Evolutionary conservation across 148 eudicot species (phyloP).

Genomic region (Pharnaceum exiguum): DNA sequence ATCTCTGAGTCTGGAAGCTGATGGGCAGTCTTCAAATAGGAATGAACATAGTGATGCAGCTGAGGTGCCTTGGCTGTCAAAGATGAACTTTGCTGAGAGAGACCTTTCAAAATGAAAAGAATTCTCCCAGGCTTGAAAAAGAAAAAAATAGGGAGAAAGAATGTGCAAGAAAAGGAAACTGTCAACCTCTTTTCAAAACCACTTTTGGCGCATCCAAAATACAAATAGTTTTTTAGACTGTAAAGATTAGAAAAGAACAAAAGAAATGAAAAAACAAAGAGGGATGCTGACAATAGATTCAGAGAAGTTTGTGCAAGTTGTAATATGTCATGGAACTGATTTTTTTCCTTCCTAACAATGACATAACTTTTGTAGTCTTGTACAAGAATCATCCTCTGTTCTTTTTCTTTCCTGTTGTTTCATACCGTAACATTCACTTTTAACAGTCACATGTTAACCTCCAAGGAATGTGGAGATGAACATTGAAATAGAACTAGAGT

Average conservation of each 20-base stretch:
- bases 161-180: background rate
- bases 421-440: too few relatives aligned
- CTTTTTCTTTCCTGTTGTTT: too few relatives aligned
- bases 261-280: background rate
- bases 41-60: background rate
- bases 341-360: slow-evolving; percentile 21
- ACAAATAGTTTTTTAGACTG: slow-evolving; percentile 33
- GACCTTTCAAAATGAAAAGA: background rate
- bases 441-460: too few relatives aligned
- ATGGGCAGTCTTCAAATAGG: background rate
- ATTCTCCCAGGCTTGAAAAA: background rate
- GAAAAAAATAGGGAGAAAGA: background rate
- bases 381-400: slow-evolving; percentile 1
- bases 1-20: slow-evolving; percentile 65
- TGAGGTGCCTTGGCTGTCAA: slow-evolving; percentile 6
- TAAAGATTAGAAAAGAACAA: background rate
- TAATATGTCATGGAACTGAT: slow-evolving; percentile 4
- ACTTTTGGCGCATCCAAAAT: slow-evolving; percentile 19
- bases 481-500: background rate
- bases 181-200: slow-evolving; percentile 1
- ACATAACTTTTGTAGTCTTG: slow-evolving; percentile 9
- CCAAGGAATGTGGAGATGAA: background rate
- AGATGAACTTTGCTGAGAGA: background rate
- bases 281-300: slow-evolving; percentile 11
- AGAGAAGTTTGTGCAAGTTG: slow-evolving; percentile 15